These are phyloP conservation scores for Saraca asoca DNA, from an alignment of 331 rosid species.

Conservation along the genomic window DNA sequence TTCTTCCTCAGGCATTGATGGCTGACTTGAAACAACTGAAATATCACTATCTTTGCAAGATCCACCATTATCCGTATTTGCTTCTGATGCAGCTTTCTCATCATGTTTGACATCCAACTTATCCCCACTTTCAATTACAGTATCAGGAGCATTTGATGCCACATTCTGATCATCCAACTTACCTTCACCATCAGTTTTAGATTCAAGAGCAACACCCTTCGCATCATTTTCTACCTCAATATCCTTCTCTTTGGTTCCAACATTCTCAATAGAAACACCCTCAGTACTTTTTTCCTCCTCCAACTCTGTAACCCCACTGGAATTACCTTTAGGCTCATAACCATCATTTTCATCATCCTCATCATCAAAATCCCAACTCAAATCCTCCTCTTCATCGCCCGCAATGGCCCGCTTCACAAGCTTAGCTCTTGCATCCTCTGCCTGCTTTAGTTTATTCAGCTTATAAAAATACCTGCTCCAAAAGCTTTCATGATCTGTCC, in stretches of 20 bases:
- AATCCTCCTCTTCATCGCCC: conserved; percentile 76
- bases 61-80: conserved; percentile 50
- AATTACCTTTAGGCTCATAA: conserved; percentile 38
- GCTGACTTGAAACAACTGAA: conserved; percentile 82
- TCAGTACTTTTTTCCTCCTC: conserved; percentile 23
- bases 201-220: conserved; percentile 32
- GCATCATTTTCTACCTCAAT: conserved; percentile 36
- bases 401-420: conserved; percentile 80
- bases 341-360: conserved; percentile 42
- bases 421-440: conserved; percentile 77
- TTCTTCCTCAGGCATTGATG: conserved; percentile 73
- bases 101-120: conserved; percentile 42
- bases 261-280: conserved; percentile 27
- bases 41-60: conserved; percentile 83
- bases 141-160: conserved; percentile 31
- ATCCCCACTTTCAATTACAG: conserved; percentile 36
- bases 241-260: conserved; percentile 32
- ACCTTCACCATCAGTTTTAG: conserved; percentile 37
- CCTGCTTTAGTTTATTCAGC: conserved; percentile 68
- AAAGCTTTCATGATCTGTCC: conserved; percentile 55
- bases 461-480: conserved; percentile 81
- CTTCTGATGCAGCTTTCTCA: conserved; percentile 49
- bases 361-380: conserved; percentile 94
- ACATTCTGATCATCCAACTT: conserved; percentile 33
- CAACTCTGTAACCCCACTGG: conserved; percentile 33